These are phyloP conservation scores for Vitis cinerea DNA, from an alignment of 164 flowering plant species.

Conservation along the genomic window DNA sequence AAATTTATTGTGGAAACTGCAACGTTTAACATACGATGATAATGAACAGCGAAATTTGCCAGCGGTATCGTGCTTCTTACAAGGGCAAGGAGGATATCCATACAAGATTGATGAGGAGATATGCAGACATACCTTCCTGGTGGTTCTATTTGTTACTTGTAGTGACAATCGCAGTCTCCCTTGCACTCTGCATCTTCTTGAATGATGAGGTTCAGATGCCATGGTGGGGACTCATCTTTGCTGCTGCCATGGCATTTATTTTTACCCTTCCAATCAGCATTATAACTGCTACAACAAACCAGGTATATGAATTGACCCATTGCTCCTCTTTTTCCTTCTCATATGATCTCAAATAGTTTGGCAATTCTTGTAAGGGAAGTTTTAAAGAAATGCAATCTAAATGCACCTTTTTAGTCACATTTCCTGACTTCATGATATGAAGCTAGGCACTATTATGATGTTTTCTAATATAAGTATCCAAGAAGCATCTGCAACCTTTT, in stretches of 20 bases:
- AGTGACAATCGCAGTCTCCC: slow-evolving; percentile 31
- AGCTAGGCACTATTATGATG: background rate
- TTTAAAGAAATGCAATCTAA: too few species aligned
- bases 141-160: slow-evolving; percentile 46
- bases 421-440: background rate
- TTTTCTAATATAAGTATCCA: background rate
- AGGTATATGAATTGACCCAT: slow-evolving; percentile 22
- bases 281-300: slow-evolving; percentile 58
- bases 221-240: slow-evolving; percentile 61
- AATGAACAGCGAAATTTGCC: slow-evolving; percentile 40
- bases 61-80: slow-evolving; percentile 41
- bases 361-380: too few species aligned
- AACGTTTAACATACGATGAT: background rate
- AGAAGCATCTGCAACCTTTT: background rate
- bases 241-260: slow-evolving; percentile 39
- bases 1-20: background rate
- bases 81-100: slow-evolving; percentile 48
- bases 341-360: too few species aligned
- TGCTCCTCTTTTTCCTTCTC: background rate
- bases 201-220: slow-evolving; percentile 57
- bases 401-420: too few species aligned
- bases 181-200: slow-evolving; percentile 37
- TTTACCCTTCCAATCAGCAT: slow-evolving; percentile 62
- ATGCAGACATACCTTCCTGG: slow-evolving; percentile 56
- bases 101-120: slow-evolving; percentile 45